Conservation (phyloP, 2,329 filamentous ascomycete genomes). For the Hypomyces rosellus region DNA sequence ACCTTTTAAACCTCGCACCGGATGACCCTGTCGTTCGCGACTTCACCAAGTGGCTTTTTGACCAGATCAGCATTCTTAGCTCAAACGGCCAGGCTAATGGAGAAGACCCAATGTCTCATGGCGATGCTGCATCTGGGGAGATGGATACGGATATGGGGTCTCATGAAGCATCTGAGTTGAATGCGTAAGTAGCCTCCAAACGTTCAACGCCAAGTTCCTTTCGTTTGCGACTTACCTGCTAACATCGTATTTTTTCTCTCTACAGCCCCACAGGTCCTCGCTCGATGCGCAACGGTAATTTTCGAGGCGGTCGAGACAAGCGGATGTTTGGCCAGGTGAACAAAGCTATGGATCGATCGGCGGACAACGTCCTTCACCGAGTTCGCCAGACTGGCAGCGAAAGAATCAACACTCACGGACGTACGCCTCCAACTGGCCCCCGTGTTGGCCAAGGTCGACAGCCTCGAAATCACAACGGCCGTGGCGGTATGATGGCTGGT, state of each 20-base stretch:
- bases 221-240: background rate
- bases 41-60: constrained; percentile 91
- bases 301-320: constrained; percentile 60
- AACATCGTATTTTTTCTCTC: background rate
- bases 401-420: constrained; percentile 71
- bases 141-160: constrained; percentile 72
- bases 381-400: constrained; percentile 68
- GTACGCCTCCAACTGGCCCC: constrained; percentile 66
- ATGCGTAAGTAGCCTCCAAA: constrained; percentile 45
- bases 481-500: constrained; percentile 29
- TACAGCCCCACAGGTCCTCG: constrained; percentile 85
- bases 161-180: constrained; percentile 41
- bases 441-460: constrained; percentile 48
- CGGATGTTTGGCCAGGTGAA: constrained; percentile 81
- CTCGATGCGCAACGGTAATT: constrained; percentile 75
- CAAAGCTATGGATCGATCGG: constrained; percentile 71
- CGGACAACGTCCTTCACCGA: constrained; percentile 72
- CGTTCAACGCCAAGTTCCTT: background rate
- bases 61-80: constrained; percentile 67
- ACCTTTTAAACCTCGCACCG: constrained; percentile 73
- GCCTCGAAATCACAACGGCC: constrained; percentile 46
- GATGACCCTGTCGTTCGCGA: constrained; percentile 77
- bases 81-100: constrained; percentile 36
- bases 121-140: constrained; percentile 31
- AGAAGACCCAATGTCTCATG: constrained; percentile 25